Evolutionary conservation across 2,329 filamentous ascomycete species (phyloP), one percentile per base, ranked within the genome.

Genomic region (Colletotrichum tabaci): DNA sequence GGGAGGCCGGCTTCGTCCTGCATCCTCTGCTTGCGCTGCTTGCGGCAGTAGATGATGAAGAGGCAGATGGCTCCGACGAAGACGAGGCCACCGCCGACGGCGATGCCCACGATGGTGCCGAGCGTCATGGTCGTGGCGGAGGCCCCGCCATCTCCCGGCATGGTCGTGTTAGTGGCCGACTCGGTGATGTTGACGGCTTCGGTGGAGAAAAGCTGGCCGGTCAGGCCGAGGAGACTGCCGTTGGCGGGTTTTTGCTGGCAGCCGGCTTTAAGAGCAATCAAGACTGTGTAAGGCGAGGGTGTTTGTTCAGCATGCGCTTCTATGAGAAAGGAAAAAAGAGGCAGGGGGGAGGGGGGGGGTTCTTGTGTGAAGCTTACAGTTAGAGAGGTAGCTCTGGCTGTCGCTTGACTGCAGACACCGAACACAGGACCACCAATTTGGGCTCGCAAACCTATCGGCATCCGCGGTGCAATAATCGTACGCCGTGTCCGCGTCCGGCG

Each of bases 91-190:
- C 82, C 84, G 15, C 85, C 87, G 0, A 89, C 77, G 0, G 82
- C 83, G 56, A 90, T 89, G 21, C 88, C 88, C 0, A 86, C 85
- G 18, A 89, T 87, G n/a, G 85, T 85, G 2, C 85, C 84, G 0
- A 83, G 83, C 0, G 84, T 83, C 76, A 89, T 82, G 12, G 75
- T 75, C 4, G 75, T 77, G 3, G 76, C 73, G 0, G 74, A 77
- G 2, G 77, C 77, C 0, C 80, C 78, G 4, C 76, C 73, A 1
- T 77, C 74, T 0, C 74, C 71, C 0, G 80, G 74, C 1, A 76
- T 60, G 1, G 79, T 77, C 6, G 74, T 47, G 60, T 79, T 77
- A 9, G 73, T 75, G 1, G 40, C 4, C 15, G 61, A 15, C 0
- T 81, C 79, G 2, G 82, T 84, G n/a, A 86, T 85, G 53, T 83